Conservation (phyloP, 192 early-diverging fungal genomes). For the Dispira simplex region DNA sequence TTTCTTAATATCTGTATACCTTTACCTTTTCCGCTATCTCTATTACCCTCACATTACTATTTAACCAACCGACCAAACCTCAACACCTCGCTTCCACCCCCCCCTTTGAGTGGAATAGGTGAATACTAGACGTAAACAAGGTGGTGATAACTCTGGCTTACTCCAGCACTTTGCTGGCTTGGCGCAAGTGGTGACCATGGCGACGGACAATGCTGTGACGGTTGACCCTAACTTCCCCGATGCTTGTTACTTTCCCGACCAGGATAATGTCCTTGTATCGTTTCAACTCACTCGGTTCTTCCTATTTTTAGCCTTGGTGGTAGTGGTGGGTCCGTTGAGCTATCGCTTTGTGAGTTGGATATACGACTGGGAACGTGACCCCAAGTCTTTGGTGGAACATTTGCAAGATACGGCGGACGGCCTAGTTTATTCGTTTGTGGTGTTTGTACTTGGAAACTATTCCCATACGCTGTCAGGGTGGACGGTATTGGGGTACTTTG, state of each 20-base stretch:
- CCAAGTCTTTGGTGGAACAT: slow-evolving; percentile 43
- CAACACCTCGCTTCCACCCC: too few species aligned
- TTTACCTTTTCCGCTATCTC: too few species aligned
- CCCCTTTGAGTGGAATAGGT: too few species aligned
- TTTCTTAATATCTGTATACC: too few species aligned
- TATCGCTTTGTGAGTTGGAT: slow-evolving; percentile 40
- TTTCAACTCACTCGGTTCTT: slow-evolving; percentile 21
- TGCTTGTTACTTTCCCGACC: slow-evolving; percentile 3
- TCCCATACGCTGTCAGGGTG: slow-evolving; percentile 42
- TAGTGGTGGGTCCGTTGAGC: slow-evolving; percentile 22
- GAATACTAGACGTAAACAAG: too few species aligned
- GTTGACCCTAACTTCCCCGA: not conserved
- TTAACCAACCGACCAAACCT: too few species aligned
- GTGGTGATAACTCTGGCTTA: too few species aligned
- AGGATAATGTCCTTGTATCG: slow-evolving; percentile 19
- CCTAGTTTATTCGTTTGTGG: slow-evolving; percentile 39
- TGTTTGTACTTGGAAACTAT: slow-evolving; percentile 68
- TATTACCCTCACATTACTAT: too few species aligned
- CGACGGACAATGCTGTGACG: too few species aligned
- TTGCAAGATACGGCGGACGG: slow-evolving; percentile 44
- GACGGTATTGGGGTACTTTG: slow-evolving; percentile 23
- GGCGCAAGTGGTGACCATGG: too few species aligned
- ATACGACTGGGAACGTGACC: slow-evolving; percentile 48
- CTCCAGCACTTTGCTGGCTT: too few species aligned
- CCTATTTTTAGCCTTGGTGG: slow-evolving; percentile 21